A percentile compares a stretch with the other conserved stretches of the same genome.
Evolutionary conservation across 1,284 basidiomycete species (phyloP).

Genomic region (Cryptococcus jaspeensis): DNA sequence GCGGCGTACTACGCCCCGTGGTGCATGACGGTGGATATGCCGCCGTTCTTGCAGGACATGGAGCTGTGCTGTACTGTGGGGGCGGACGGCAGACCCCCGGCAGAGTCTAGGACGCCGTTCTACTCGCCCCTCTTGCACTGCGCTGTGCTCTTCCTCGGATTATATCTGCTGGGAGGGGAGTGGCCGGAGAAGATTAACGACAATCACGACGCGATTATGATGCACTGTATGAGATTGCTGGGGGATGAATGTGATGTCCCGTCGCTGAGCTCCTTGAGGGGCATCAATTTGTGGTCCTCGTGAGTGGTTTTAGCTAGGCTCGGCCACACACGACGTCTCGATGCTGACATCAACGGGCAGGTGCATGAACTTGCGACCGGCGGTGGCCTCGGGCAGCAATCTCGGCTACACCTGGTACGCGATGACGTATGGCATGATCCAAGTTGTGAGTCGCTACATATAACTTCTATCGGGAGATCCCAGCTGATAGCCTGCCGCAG

Average conservation of each 20-base stretch:
- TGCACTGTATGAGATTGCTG: constrained; percentile 9
- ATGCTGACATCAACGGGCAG: background rate
- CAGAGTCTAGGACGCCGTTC: constrained; percentile 4
- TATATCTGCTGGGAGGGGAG: constrained; percentile 2
- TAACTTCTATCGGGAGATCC: background rate
- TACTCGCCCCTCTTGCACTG: constrained; percentile 16
- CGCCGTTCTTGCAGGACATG: constrained; percentile 12
- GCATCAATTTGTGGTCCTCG: constrained; percentile 17
- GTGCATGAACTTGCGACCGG: background rate
- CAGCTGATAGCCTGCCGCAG: background rate
- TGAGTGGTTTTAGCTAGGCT: constrained; percentile 3
- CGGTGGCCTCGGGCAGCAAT: constrained; percentile 1
- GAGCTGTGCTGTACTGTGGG: constrained; percentile 5
- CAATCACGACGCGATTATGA: constrained; percentile 1
- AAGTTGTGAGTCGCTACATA: constrained; percentile 8
- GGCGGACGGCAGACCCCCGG: background rate
- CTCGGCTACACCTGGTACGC: constrained; percentile 17
- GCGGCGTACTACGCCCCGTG: constrained; percentile 21
- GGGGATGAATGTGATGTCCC: constrained; percentile 9
- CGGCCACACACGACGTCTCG: background rate
- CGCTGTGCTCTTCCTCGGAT: constrained; percentile 6
- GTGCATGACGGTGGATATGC: constrained; percentile 21
- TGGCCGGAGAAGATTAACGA: constrained; percentile 3
- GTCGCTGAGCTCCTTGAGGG: constrained; percentile 10
- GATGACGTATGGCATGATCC: constrained; percentile 11